A percentile compares a stretch with the other conserved stretches of the same genome.
phyloP scores from a whole-genome alignment of 257 asterid species.

The Penstemon eatonii region DNA sequence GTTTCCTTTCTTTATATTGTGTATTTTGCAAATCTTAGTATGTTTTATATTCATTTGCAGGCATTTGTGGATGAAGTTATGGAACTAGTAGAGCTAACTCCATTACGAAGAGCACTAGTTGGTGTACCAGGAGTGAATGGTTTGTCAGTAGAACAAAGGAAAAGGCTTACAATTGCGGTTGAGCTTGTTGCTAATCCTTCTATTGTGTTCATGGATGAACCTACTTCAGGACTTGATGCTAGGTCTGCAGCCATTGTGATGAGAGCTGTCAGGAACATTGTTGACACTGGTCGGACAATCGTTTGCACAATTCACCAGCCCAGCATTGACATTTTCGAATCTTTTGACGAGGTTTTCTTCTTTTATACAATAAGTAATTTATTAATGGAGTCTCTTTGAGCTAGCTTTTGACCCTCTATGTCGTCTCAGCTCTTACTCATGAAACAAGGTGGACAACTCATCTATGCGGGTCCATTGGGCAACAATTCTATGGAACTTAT shows the following conservation, averaged over 20 bases:
- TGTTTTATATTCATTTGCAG: constrained; percentile 38
- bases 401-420: constrained; percentile 10
- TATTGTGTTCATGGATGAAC: constrained; percentile 89
- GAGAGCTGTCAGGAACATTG: constrained; percentile 93
- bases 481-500: constrained; percentile 61
- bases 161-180: constrained; percentile 77
- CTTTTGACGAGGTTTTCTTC: constrained; percentile 74
- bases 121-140: constrained; percentile 89
- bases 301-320: constrained; percentile 97
- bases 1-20: neutral
- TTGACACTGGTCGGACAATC: constrained; percentile 81
- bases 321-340: constrained; percentile 80
- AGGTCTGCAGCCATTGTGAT: constrained; percentile 91
- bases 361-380: neutral
- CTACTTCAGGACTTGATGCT: constrained; percentile 91
- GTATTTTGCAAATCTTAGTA: constrained; percentile 1
- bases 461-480: constrained; percentile 92
- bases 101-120: constrained; percentile 59
- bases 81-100: constrained; percentile 77
- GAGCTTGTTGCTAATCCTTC: constrained; percentile 95
- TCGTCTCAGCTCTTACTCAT: constrained; percentile 68
- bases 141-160: constrained; percentile 80
- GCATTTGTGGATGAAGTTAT: constrained; percentile 79
- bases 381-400: constrained; percentile 10
- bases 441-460: constrained; percentile 89